A percentile compares a stretch with the other conserved stretches of the same genome.
Evolutionary conservation across 495 filamentous ascomycete genomes (phyloP).

Genomic region (Tuber aestivum): DNA sequence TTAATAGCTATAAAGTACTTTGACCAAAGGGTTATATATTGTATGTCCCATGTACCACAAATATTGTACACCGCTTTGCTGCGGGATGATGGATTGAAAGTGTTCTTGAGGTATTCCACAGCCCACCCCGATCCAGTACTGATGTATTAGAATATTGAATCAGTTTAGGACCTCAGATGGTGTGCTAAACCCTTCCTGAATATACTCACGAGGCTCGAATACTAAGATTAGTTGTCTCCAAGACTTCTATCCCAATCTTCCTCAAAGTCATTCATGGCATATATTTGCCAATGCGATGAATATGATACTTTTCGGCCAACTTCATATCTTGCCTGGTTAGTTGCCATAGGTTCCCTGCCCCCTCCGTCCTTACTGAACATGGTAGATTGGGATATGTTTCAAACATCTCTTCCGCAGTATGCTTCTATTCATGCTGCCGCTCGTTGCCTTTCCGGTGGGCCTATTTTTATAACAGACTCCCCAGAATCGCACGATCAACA

Average conservation of each 20-base stretch:
- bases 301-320: constrained; percentile 64
- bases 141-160: not conserved
- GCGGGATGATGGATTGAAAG: constrained; percentile 54
- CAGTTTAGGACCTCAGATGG: constrained; percentile 28
- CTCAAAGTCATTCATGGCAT: constrained; percentile 80
- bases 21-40: constrained; percentile 68
- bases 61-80: constrained; percentile 78
- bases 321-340: constrained; percentile 53
- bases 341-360: too few relatives aligned
- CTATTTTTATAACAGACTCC: constrained; percentile 84
- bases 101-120: constrained; percentile 4
- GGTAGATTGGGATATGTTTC: constrained; percentile 96
- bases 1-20: constrained; percentile 58
- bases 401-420: constrained; percentile 66
- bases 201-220: not conserved
- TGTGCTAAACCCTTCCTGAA: not conserved
- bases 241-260: constrained; percentile 80
- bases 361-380: not conserved
- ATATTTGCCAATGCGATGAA: constrained; percentile 91
- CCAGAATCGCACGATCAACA: constrained; percentile 69
- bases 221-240: constrained; percentile 55
- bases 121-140: not conserved
- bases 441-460: constrained; percentile 79
- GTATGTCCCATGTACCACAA: constrained; percentile 83
- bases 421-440: constrained; percentile 80